phyloP scores from a whole-genome alignment of 208 protist species.

The Trypanosoma lewisi region DNA sequence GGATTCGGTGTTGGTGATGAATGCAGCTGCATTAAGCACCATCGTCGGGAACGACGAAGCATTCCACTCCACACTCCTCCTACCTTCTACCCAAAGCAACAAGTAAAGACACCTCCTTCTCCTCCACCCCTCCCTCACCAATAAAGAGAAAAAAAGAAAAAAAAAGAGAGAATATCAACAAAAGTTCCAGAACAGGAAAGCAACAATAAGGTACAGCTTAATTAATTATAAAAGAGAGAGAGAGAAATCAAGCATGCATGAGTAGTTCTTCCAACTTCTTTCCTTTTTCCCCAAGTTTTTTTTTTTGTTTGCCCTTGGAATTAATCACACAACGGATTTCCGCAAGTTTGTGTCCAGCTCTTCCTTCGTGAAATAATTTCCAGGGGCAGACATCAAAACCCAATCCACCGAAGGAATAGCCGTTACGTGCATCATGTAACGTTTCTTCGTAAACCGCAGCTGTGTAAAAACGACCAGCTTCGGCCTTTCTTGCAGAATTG shows the following conservation, averaged over 20 bases:
- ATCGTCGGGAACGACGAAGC: constrained; percentile 41
- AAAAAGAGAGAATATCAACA: constrained; percentile 11
- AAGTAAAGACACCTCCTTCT: neutral
- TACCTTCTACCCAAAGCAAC: neutral
- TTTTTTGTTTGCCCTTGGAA: neutral
- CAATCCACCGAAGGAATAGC: constrained; percentile 64
- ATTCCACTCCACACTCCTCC: constrained; percentile 25
- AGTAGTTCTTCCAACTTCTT: neutral
- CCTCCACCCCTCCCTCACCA: neutral
- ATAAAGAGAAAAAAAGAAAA: neutral
- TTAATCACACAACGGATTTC: constrained; percentile 57
- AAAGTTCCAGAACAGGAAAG: no score
- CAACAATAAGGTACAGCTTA: no score
- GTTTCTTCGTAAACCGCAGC: constrained; percentile 79
- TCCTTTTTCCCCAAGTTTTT: neutral
- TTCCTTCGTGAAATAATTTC: constrained; percentile 80
- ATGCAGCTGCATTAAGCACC: constrained; percentile 70
- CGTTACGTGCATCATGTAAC: constrained; percentile 88
- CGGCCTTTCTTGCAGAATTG: constrained; percentile 54
- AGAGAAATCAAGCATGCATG: no score
- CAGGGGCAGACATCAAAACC: constrained; percentile 64
- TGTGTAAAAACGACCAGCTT: constrained; percentile 81
- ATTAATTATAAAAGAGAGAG: no score
- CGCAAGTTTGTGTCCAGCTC: constrained; percentile 71
- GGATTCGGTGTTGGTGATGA: constrained; percentile 82